Conservation (phyloP, 2,329 filamentous ascomycete species). For the Sporothrix protearum region DNA sequence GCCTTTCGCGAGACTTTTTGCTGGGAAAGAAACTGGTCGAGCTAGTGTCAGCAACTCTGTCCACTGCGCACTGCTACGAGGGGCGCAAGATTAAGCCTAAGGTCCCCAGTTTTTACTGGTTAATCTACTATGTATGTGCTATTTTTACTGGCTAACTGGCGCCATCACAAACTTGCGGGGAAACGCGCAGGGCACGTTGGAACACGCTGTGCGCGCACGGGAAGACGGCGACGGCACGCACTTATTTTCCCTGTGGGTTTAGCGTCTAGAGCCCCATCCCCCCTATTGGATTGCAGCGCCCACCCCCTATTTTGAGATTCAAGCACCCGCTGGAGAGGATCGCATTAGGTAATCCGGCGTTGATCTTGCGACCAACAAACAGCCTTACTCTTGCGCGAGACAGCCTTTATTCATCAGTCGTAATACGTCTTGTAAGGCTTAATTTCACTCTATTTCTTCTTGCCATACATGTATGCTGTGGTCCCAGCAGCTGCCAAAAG, state of each 20-base stretch:
- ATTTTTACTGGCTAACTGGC: background rate
- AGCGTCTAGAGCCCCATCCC: background rate
- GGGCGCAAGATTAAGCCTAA: conserved; percentile 22
- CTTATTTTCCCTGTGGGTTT: background rate
- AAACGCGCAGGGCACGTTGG: background rate
- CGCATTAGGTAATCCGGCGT: background rate
- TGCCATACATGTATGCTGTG: background rate
- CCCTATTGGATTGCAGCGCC: background rate
- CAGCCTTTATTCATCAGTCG: background rate
- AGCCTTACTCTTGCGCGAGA: background rate
- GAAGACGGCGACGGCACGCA: background rate
- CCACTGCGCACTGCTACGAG: background rate
- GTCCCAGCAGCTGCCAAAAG: background rate
- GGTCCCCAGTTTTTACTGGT: conserved; percentile 8
- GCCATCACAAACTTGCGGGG: conserved; percentile 8
- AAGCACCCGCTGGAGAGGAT: background rate
- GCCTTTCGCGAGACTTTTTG: conserved; percentile 2
- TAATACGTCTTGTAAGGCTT: background rate
- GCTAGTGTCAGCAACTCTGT: background rate
- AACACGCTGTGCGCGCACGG: background rate
- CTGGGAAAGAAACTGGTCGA: background rate
- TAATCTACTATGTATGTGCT: too few species aligned
- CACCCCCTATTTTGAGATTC: background rate
- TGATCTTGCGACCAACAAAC: background rate
- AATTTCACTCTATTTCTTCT: background rate